phyloP scores from a whole-genome alignment of 1,139 yeast species.

The Magnusiomyces suaveolens region DNA sequence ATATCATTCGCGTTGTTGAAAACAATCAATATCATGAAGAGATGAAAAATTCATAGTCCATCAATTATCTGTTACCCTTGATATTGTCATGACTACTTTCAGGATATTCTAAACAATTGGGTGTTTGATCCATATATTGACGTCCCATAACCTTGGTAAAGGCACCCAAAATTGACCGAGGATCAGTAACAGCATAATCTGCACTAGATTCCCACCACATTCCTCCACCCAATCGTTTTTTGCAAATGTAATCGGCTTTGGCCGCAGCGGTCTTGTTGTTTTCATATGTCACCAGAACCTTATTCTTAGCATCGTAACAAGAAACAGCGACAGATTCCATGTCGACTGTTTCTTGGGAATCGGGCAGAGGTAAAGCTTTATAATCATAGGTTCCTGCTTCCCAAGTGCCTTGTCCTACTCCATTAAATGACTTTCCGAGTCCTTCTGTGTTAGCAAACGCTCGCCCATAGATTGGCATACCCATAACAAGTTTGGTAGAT shows the following conservation, averaged over 20 bases:
- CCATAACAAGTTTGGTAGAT: slow-evolving; percentile 53
- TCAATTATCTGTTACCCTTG: not conserved
- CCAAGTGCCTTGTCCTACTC: slow-evolving; percentile 44
- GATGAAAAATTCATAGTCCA: not conserved
- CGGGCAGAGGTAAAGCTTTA: slow-evolving; percentile 41
- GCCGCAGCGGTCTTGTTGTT: slow-evolving; percentile 41
- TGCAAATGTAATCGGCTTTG: slow-evolving; percentile 53
- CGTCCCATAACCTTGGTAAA: slow-evolving; percentile 21
- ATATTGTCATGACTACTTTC: slow-evolving; percentile 11
- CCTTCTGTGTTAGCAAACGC: slow-evolving; percentile 44
- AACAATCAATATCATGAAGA: too few species aligned
- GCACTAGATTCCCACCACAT: slow-evolving; percentile 95
- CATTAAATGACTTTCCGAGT: slow-evolving; percentile 39
- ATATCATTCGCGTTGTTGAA: too few species aligned
- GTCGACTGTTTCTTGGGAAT: slow-evolving; percentile 44
- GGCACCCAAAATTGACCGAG: slow-evolving; percentile 24
- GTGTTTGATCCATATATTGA: slow-evolving; percentile 13
- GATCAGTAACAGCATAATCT: slow-evolving; percentile 35
- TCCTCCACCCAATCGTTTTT: slow-evolving; percentile 59
- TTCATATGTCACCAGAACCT: slow-evolving; percentile 56
- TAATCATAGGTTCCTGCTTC: slow-evolving; percentile 50
- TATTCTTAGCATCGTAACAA: slow-evolving; percentile 37
- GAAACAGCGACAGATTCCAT: slow-evolving; percentile 47
- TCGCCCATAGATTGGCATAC: slow-evolving; percentile 86
- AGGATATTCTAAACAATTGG: slow-evolving; percentile 15